phyloP scores from a whole-genome alignment of 805 yeast species.

The Teunomyces lycoperdinae region DNA sequence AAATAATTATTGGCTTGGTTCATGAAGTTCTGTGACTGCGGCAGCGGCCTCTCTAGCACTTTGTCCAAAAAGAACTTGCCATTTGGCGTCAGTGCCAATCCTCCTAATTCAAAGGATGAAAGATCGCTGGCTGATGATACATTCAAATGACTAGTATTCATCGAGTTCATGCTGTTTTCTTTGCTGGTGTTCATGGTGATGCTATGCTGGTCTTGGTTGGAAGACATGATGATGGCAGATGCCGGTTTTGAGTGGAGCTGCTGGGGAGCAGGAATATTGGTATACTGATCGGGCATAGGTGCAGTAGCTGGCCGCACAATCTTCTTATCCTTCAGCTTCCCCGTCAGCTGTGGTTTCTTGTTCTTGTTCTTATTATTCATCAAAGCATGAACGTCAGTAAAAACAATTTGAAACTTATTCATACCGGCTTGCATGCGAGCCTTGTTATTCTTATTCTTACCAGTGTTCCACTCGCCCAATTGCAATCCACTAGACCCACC shows the following conservation, averaged over 20 bases:
- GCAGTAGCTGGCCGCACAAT: background rate
- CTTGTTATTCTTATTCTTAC: slow-evolving; percentile 6
- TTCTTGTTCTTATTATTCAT: slow-evolving; percentile 12
- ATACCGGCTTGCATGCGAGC: slow-evolving; percentile 34
- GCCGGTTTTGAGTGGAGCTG: background rate
- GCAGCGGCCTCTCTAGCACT: slow-evolving; percentile 40
- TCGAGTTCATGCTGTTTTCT: slow-evolving; percentile 28
- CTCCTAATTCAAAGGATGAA: slow-evolving; percentile 39
- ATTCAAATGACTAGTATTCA: slow-evolving; percentile 35
- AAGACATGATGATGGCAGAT: background rate
- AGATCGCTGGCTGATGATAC: slow-evolving; percentile 35
- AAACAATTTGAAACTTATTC: slow-evolving; percentile 47
- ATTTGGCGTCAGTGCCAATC: slow-evolving; percentile 39
- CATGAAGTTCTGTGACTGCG: slow-evolving; percentile 18
- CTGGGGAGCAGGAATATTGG: background rate
- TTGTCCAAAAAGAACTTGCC: slow-evolving; percentile 38
- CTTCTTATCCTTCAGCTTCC: background rate
- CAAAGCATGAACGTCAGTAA: slow-evolving; percentile 34
- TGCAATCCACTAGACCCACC: background rate
- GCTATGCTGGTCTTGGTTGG: slow-evolving; percentile 6
- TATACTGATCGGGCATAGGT: background rate
- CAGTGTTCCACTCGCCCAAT: background rate
- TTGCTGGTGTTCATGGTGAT: slow-evolving; percentile 17
- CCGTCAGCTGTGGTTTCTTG: background rate
- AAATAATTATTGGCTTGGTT: slow-evolving; percentile 15